Conservation (phyloP, 2,329 filamentous ascomycete species). For the Penicillium sp. region DNA sequence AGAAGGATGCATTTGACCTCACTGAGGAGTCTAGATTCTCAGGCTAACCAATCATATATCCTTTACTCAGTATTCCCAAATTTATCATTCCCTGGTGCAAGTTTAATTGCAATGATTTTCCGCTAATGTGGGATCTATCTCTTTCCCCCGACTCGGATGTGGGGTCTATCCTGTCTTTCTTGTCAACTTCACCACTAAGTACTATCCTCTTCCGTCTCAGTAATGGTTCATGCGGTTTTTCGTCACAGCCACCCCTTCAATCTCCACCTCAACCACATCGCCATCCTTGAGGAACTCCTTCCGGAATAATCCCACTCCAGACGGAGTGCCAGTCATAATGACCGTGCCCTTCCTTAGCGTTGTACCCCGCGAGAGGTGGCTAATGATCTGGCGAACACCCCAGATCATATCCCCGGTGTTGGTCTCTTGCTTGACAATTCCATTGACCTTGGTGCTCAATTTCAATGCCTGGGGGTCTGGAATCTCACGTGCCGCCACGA, state of each 20-base stretch:
- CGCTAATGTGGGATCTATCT: slow-evolving; percentile 12
- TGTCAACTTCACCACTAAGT: neutral
- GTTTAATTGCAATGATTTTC: neutral
- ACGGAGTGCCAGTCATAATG: slow-evolving; percentile 49
- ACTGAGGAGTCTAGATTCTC: neutral
- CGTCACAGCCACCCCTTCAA: slow-evolving; percentile 12
- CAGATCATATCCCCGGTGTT: slow-evolving; percentile 47
- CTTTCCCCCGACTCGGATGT: neutral
- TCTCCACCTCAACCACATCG: slow-evolving; percentile 17
- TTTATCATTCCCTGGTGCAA: neutral
- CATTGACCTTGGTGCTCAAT: slow-evolving; percentile 43
- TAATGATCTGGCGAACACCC: slow-evolving; percentile 39
- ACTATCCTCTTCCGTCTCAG: neutral
- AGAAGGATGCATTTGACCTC: neutral
- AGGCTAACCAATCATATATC: neutral
- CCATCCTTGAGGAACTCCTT: slow-evolving; percentile 16
- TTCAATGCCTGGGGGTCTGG: slow-evolving; percentile 37
- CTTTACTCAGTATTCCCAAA: neutral
- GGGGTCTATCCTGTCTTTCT: neutral
- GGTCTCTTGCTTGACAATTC: slow-evolving; percentile 43
- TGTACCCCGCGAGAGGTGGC: slow-evolving; percentile 42
- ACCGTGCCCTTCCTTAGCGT: slow-evolving; percentile 45
- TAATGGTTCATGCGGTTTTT: slow-evolving; percentile 12
- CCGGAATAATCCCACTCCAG: slow-evolving; percentile 33
- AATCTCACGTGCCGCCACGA: slow-evolving; percentile 39